Evolutionary conservation across 805 yeast species (phyloP).

Genomic region (Jamesozyma gamospora): DNA sequence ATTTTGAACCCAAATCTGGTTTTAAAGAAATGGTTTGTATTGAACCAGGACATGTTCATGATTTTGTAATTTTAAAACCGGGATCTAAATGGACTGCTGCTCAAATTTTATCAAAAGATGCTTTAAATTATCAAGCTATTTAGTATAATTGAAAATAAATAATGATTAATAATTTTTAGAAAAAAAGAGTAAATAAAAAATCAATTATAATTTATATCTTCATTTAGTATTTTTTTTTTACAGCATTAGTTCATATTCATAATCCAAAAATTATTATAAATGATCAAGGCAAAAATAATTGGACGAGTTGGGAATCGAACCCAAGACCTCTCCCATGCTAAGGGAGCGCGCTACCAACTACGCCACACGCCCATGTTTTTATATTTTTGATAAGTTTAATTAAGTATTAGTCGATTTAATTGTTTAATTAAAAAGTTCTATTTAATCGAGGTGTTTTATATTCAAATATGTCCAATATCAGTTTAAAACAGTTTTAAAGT

Average conservation of each 20-base stretch:
- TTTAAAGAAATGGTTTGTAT: conserved; percentile 84
- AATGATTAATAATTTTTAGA: neutral
- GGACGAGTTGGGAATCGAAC: conserved; percentile 76
- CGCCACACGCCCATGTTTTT: conserved; percentile 57
- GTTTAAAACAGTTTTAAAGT: too few relatives aligned
- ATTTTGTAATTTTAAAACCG: conserved; percentile 53
- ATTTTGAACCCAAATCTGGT: conserved; percentile 80
- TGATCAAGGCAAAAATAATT: conserved; percentile 15
- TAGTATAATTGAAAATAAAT: neutral
- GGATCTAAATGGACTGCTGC: conserved; percentile 69
- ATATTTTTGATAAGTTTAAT: too few relatives aligned
- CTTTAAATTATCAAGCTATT: neutral
- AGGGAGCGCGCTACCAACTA: conserved; percentile 77
- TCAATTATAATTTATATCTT: too few relatives aligned
- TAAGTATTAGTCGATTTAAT: too few relatives aligned
- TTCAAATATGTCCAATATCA: too few relatives aligned
- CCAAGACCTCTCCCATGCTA: conserved; percentile 75
- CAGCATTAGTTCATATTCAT: too few relatives aligned
- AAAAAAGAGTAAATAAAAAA: too few relatives aligned
- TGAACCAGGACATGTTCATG: conserved; percentile 84
- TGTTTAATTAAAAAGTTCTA: too few relatives aligned
- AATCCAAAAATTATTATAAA: too few relatives aligned
- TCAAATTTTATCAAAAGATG: conserved; percentile 47
- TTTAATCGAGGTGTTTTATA: too few relatives aligned
- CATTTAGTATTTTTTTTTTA: too few relatives aligned